Base-by-base conservation (phyloP, 2,329 filamentous ascomycete genomes). In the Fusarium pilosicola region DNA sequence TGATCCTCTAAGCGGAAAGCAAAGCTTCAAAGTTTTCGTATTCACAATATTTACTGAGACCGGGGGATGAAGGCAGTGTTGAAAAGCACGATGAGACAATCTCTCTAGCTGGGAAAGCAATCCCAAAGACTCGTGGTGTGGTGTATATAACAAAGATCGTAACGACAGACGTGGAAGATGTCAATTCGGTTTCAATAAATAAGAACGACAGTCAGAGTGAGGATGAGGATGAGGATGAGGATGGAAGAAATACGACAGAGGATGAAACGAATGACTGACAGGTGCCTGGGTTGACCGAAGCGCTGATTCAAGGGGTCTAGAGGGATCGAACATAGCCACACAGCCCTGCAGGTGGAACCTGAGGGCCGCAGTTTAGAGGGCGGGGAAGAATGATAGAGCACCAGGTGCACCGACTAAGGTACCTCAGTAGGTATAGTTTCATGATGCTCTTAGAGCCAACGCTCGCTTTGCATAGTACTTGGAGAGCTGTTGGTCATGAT, bases 301-400 rank as follows among this genome's bases (percentile, higher is more conserved):
- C 58, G 58, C 65, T 71, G 65, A 73, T 70, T 73, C 64, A 76
- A 76, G 70, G 74, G 67, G 66, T 54, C 62, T 17, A 24, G 49
- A 68, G 63, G 52, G 52, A 55, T 45, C 36, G 13, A 66, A 59
- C 64, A 77, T 71, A 78, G 76, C 76, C 76, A 67, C 63, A 77
- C 74, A 78, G 76, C 76, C 76, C 75, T 78, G 76, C 58, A 67
- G 64, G 76, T 76, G 71, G 76, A 67, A 60, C 62, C 61, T 62
- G 39, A 55, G 61, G 68, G 62, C 48, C 57, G 64, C 73, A 63
- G 58, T 67, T 69, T 68, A 65, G 56, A 68, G 67, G 65, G 69
- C 63, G 63, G 73, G 68, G 72, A 71, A 48, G 42, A 39, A 28
- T 46, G 46, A 58, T 51, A 34, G 49, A 44, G 48, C 44, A 28